phyloP scores from a whole-genome alignment of 441 rosid species.

The Sinapis alba region DNA sequence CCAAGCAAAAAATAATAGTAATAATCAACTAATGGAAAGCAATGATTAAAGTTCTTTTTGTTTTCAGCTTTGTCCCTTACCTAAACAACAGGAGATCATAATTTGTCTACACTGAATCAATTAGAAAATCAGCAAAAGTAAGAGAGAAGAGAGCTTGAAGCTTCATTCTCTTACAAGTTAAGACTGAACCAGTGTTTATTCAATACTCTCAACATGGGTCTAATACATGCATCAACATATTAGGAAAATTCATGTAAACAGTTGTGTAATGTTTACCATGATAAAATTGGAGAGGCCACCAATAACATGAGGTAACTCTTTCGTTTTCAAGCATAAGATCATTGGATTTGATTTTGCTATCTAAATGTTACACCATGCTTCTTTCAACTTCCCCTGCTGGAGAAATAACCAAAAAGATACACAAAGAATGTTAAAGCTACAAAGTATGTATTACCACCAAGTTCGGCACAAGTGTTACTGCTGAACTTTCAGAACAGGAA shows the following conservation, averaged over 20 bases:
- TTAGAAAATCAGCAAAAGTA: constrained; percentile 6
- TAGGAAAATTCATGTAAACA: not conserved
- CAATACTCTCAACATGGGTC: not conserved
- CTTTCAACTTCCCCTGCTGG: not conserved
- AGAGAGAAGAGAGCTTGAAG: constrained; percentile 5
- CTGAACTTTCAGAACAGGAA: constrained; percentile 82
- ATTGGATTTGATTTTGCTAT: constrained; percentile 8
- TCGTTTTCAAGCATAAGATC: not conserved
- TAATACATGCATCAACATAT: not conserved
- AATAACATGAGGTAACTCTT: not conserved
- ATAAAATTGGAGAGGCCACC: not conserved
- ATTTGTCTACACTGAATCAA: constrained; percentile 26
- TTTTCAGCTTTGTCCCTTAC: constrained; percentile 23
- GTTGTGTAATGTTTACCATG: not conserved
- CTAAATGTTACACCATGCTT: constrained; percentile 23
- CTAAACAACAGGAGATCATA: constrained; percentile 25
- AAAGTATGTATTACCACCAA: constrained; percentile 22
- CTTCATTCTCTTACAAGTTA: not conserved
- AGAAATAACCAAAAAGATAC: constrained; percentile 6
- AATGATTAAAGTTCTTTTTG: constrained; percentile 27
- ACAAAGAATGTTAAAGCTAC: constrained; percentile 34
- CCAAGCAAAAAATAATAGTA: not conserved
- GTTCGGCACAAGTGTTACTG: constrained; percentile 39
- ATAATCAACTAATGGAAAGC: not conserved
- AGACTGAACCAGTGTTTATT: not conserved